These are phyloP conservation scores for Eucalyptus curtisii DNA, from an alignment of 345 rosid genomes.

Conservation along the genomic window DNA sequence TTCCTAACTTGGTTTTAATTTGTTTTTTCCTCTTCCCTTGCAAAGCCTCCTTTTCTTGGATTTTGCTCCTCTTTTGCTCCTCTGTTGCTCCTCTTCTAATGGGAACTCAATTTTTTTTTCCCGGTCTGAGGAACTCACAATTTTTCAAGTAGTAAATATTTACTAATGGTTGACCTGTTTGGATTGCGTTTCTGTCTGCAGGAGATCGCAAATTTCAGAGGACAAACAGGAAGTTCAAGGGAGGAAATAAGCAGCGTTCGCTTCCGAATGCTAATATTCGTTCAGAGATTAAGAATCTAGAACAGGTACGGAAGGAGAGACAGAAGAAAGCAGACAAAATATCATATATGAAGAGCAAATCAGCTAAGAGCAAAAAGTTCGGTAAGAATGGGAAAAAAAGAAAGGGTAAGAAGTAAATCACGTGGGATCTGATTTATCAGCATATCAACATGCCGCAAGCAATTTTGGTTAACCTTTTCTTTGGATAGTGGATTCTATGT, in stretches of 20 bases:
- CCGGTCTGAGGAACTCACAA: not conserved
- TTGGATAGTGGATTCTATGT: not conserved
- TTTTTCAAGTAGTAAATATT: not conserved
- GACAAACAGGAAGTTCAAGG: constrained; percentile 27
- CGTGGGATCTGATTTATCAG: not conserved
- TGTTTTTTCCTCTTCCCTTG: not conserved
- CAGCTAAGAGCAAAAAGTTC: constrained; percentile 9
- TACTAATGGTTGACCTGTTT: not conserved
- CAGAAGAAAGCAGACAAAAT: constrained; percentile 56
- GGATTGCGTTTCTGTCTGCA: constrained; percentile 1
- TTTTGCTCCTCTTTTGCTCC: not conserved
- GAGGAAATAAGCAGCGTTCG: constrained; percentile 26
- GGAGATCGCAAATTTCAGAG: constrained; percentile 13
- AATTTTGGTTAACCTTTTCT: not conserved
- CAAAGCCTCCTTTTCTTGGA: not conserved
- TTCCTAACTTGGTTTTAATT: not conserved
- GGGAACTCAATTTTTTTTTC: not conserved
- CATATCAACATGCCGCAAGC: not conserved
- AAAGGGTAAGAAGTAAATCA: constrained; percentile 12
- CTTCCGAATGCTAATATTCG: constrained; percentile 73
- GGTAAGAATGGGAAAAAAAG: constrained; percentile 11
- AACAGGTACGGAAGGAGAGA: constrained; percentile 86
- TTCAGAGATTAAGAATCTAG: constrained; percentile 76
- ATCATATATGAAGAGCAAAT: constrained; percentile 53
- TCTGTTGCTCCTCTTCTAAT: not conserved